Evolutionary conservation across 2,329 filamentous ascomycete species (phyloP).

Genomic region (Colletotrichum ledebouriae): DNA sequence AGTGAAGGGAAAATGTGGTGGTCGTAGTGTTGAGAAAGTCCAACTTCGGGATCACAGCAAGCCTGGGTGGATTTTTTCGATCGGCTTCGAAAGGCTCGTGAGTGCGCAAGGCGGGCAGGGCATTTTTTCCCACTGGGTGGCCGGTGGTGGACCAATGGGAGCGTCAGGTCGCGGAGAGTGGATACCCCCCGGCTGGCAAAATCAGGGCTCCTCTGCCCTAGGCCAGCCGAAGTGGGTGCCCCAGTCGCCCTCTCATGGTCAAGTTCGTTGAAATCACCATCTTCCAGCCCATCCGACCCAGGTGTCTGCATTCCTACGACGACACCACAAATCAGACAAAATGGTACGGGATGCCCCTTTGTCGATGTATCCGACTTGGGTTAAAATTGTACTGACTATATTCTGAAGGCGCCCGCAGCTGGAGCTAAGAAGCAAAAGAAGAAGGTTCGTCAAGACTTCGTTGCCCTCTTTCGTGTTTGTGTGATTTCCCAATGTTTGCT

Average conservation of each 20-base stretch:
- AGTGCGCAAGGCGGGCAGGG: conserved; percentile 44
- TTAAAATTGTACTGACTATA: conserved; percentile 29
- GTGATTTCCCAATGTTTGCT: conserved; percentile 16
- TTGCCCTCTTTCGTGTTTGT: background rate
- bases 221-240: conserved; percentile 36
- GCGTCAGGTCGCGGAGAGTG: conserved; percentile 45
- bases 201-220: conserved; percentile 60
- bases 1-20: conserved; percentile 43
- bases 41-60: conserved; percentile 31
- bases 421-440: conserved; percentile 67
- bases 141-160: conserved; percentile 53
- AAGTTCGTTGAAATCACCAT: conserved; percentile 37
- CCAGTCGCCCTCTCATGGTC: conserved; percentile 21
- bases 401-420: conserved; percentile 56
- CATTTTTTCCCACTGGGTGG: conserved; percentile 51
- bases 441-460: conserved; percentile 49
- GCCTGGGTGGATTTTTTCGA: conserved; percentile 40
- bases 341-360: conserved; percentile 33
- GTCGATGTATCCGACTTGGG: conserved; percentile 4
- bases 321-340: conserved; percentile 43
- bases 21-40: conserved; percentile 43
- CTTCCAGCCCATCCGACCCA: conserved; percentile 30
- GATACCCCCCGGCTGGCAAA: conserved; percentile 47
- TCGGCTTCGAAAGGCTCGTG: background rate
- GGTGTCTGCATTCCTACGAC: conserved; percentile 41